Evolutionary conservation across 2,329 filamentous ascomycete species (phyloP), one percentile per base, ranked within the genome.

Genomic region (Phialophora verrucosa): DNA sequence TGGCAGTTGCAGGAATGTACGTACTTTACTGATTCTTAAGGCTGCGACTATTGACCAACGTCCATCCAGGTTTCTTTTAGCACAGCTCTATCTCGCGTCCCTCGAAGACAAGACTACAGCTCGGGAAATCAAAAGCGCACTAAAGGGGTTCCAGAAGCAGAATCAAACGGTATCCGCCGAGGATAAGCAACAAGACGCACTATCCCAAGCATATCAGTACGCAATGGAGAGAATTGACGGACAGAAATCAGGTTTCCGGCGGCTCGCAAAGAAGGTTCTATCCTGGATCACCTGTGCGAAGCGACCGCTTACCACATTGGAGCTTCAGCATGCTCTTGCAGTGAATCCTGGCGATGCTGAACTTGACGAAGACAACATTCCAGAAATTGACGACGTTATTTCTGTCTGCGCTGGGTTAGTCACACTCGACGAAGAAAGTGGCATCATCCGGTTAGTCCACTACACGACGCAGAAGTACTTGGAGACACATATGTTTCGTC

Each of bases 401-500:
- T 73, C 72, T 1, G 69, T 69, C 4, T 75, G 74, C 68, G 69
- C 67, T 8, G 74, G 73, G 11, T 59, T 75, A 14, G 66, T 75
- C 23, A 63, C 54, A 8, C 50, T 72, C n/a, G 71, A 75, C 55
- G 42, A 69, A 20, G 44, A 73, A 35, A 71, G 63, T 29, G 32
- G 64, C 20, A 62, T 72, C 6, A 65, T 75, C 42, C 70, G 68
- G 4, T 63, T 75, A n/a, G 68, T 81, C 4, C 82, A 84, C 69
- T 81, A 82, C 61, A 83, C 83, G 0, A 76, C 82, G 1, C 79
- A 83, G 54, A 76, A 83, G 58, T 85, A 81, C 71, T 80, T 84
- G 58, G 73, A 79, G 14, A 35, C 32, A 35, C 32, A 35, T 35
- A 35, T 35, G 32, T 35, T 35, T 35, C 32, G 10, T 35, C 32